A percentile compares a stretch with the other conserved stretches of the same genome.
phyloP scores from a whole-genome alignment of 768 basidiomycete genomes.

The Pleurotus ostreatus region DNA sequence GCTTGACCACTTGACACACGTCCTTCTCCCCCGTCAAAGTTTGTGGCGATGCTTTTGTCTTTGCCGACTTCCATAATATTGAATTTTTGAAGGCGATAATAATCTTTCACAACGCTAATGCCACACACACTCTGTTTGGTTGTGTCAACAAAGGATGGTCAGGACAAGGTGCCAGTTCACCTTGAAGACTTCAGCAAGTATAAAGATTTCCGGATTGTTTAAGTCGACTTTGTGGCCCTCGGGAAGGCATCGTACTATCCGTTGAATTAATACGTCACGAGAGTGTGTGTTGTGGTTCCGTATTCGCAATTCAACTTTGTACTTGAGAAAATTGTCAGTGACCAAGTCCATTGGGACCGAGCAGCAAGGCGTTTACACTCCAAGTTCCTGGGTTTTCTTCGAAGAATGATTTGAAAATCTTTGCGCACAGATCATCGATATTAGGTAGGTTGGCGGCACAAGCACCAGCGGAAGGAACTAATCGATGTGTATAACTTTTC shows the following conservation, averaged over 20 bases:
- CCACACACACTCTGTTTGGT: constrained; percentile 66
- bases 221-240: constrained; percentile 64
- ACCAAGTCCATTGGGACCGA: neutral
- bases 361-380: neutral
- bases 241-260: constrained; percentile 69
- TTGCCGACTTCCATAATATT: constrained; percentile 75
- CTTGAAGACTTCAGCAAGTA: constrained; percentile 84
- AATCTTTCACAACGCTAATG: constrained; percentile 68
- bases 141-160: constrained; percentile 1
- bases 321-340: constrained; percentile 36
- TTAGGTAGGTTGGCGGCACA: constrained; percentile 69
- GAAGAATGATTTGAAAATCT: constrained; percentile 51
- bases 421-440: constrained; percentile 58
- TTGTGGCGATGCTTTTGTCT: constrained; percentile 32
- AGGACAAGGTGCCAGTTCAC: constrained; percentile 30
- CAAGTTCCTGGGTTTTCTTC: constrained; percentile 30
- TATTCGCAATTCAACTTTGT: constrained; percentile 74
- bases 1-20: constrained; percentile 5
- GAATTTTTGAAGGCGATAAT: constrained; percentile 70
- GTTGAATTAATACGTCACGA: constrained; percentile 57
- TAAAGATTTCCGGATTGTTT: constrained; percentile 63
- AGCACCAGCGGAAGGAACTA: constrained; percentile 65
- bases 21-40: constrained; percentile 23
- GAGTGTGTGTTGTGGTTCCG: constrained; percentile 74
- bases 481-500: constrained; percentile 61